Base-by-base conservation (phyloP, 352 stramenopile genomes). In the Phytophthora cactorum region DNA sequence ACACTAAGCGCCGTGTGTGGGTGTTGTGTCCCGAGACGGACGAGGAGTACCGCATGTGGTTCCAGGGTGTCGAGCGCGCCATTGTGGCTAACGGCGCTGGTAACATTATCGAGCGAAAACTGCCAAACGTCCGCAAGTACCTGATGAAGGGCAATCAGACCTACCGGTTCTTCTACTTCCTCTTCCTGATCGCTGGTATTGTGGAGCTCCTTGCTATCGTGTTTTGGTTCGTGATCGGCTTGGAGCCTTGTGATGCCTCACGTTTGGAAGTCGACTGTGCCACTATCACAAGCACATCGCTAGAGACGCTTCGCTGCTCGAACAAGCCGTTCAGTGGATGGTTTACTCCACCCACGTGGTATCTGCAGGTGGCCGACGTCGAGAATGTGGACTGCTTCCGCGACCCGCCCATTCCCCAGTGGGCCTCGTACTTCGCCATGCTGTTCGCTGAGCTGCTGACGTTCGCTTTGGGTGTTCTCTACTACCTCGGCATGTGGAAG, bases 401-500 rank as follows among this genome's bases (percentile, higher is more conserved):
- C 41, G 70, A 92, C 47, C 88, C 88, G 4, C 83, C 85, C 6
- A 91, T 96, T 51, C 57, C 82, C 27, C 88, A 96, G 76, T 96
- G 88, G 88, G 70, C 77, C 5, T 91, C 88, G 55, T 94, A 92
- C 79, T 93, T 94, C 46, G 74, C 81, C 12, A 74, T 96, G 71
- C 52, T 93, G 12, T 75, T 86, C 29, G 88, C 84, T 4, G 88
- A 96, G 53, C 10, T 93, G 17, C 54, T 96, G 32, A 89, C 67
- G 29, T 93, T 93, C 36, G 58, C 84, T 31, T 61, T 96, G 7
- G 82, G 86, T 27, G 63, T 90, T 22, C 76, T 96, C 43, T 96
- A 96, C 75, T 96, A 96, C 75, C 63, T 96, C 22, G 88, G 88
- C 12, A 96, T 96, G 88, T 94, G 88, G 88, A 96, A 94, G 55